Conservation (phyloP, 306 rosid genomes). For the Cucurbita ficifolia region DNA sequence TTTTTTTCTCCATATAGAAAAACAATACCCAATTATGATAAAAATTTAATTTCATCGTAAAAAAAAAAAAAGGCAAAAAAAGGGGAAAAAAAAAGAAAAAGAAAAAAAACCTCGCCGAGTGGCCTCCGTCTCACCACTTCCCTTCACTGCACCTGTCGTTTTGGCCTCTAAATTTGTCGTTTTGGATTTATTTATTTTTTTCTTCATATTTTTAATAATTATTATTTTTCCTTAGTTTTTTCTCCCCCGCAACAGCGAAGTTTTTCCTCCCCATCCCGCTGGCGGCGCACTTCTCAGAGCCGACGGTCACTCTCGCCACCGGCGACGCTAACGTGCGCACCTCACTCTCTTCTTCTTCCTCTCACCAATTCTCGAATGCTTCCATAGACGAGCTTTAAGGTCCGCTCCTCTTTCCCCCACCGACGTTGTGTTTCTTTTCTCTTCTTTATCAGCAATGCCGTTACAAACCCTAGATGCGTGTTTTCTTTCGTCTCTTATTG, state of each 20-base stretch:
- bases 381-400: constrained; percentile 14
- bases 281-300: constrained; percentile 38
- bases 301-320: constrained; percentile 15
- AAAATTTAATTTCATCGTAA: too few relatives aligned
- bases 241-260: background rate
- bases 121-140: constrained; percentile 7
- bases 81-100: too few relatives aligned
- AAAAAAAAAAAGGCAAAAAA: too few relatives aligned
- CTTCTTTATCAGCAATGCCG: constrained; percentile 13
- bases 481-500: background rate
- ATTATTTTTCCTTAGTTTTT: background rate
- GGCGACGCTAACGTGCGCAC: constrained; percentile 40
- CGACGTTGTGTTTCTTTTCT: background rate
- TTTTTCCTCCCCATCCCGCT: constrained; percentile 4
- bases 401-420: constrained; percentile 11
- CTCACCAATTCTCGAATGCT: constrained; percentile 9
- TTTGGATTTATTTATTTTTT: background rate
- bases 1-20: too few relatives aligned
- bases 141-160: background rate
- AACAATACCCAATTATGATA: too few relatives aligned
- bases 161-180: background rate
- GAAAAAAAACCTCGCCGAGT: background rate
- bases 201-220: background rate
- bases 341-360: constrained; percentile 15
- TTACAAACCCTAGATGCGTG: constrained; percentile 26